Evolutionary conservation across 2,329 filamentous ascomycete genomes (phyloP), one percentile per base, ranked within the genome.

Genomic region (Harringtonia aguacate): DNA sequence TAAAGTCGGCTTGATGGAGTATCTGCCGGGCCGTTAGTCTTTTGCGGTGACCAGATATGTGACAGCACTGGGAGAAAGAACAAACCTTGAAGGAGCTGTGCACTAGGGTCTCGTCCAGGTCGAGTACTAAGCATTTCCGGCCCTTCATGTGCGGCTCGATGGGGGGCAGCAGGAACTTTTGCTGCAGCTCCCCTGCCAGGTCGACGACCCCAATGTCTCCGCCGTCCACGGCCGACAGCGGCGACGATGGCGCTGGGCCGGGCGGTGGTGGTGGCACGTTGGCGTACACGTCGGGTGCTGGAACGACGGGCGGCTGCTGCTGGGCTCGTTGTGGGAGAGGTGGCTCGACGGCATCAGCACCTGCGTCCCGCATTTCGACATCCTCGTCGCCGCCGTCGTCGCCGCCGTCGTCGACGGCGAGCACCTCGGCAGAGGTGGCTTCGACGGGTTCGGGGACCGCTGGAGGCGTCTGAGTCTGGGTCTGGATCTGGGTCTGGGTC

Each of bases 41-140:
- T 28, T 29, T 27, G 7, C 3, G n/a, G 14, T 22, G 4, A 36
- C 1, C 14, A 22, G 15, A 22, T 2, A n/a, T 3, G 9, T 21
- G 4, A 13, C n/a, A 29, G 12, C 28, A n/a, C n/a, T n/a, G n/a
- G n/a, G n/a, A n/a, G 28, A 6, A 27, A 14, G 12, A 8, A 53
- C 69, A 53, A 65, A 94, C 90, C 77, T 98, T 98, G 68, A 98
- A 98, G 54, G 92, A 97, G 63, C 92, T 97, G 68, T 98, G 92
- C 21, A 98, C 92, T 42, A 98, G 68, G 2, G 92, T 98, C 64
- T 98, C 92, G 54, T 98, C 92, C 48, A 98, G 69, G 67, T 98
- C 92, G 37, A 98, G 73, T 17, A 98, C 90, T 34, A 98, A 69
- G 56, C 92, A 98, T 64, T 98, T 98, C 58, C 86, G 82, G 24